These are phyloP conservation scores for Sarcodon sp. DNA, from an alignment of 768 basidiomycete genomes.

Conservation along the genomic window DNA sequence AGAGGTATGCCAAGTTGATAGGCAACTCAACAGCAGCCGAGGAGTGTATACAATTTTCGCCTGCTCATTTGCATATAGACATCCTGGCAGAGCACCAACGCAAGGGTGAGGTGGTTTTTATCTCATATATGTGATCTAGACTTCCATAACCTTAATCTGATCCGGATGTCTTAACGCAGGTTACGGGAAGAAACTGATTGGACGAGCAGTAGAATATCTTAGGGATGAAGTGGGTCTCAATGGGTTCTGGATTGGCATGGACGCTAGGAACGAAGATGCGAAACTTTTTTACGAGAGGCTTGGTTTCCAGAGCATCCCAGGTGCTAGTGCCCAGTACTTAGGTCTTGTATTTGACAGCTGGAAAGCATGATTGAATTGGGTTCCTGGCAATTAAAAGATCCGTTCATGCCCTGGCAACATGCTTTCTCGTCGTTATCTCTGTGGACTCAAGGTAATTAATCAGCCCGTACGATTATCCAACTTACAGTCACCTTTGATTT, in stretches of 20 bases:
- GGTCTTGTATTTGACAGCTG: constrained; percentile 37
- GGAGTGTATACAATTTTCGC: constrained; percentile 47
- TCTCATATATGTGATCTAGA: too few species aligned
- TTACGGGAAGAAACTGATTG: constrained; percentile 58
- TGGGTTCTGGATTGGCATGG: constrained; percentile 58
- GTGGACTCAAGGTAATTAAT: too few species aligned
- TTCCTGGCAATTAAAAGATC: not conserved
- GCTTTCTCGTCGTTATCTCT: too few species aligned
- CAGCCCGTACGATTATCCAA: too few species aligned
- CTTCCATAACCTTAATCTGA: too few species aligned
- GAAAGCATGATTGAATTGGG: constrained; percentile 2
- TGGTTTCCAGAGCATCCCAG: constrained; percentile 47
- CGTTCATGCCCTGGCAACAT: not conserved
- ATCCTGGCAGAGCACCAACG: constrained; percentile 54
- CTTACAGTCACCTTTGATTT: too few species aligned
- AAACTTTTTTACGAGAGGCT: constrained; percentile 47
- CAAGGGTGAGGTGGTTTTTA: constrained; percentile 10
- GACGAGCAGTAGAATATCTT: constrained; percentile 38
- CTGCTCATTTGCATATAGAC: constrained; percentile 69
- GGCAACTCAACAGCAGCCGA: constrained; percentile 27
- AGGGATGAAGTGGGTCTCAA: constrained; percentile 25
- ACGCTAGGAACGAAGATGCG: constrained; percentile 48
- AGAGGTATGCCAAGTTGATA: constrained; percentile 22
- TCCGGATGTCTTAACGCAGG: constrained; percentile 17
- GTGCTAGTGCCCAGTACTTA: constrained; percentile 33